Conservation (phyloP, 2,329 filamentous ascomycete genomes). For the Pyrenochaeta sp. region DNA sequence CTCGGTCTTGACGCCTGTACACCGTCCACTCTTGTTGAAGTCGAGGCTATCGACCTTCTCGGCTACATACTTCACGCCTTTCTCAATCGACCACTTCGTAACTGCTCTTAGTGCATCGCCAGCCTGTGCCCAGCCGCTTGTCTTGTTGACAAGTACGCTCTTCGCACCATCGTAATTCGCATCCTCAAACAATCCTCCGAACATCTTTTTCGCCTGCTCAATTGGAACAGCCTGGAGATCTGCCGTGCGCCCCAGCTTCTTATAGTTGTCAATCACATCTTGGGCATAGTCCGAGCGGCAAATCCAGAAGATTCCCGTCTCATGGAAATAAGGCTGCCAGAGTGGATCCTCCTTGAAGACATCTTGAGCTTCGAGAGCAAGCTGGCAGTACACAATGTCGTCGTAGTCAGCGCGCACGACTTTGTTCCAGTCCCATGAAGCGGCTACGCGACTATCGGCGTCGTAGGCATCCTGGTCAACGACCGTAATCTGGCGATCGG, state of each 20-base stretch:
- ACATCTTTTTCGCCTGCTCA: constrained; percentile 64
- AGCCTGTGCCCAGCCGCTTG: constrained; percentile 70
- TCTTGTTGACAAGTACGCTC: constrained; percentile 68
- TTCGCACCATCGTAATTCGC: constrained; percentile 68
- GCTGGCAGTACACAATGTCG: constrained; percentile 68
- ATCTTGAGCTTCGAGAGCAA: constrained; percentile 72
- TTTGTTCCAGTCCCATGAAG: constrained; percentile 79
- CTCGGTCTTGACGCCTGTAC: constrained; percentile 46
- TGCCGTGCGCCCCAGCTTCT: constrained; percentile 57
- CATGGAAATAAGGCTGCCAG: constrained; percentile 62
- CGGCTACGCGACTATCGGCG: constrained; percentile 57
- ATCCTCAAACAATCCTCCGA: constrained; percentile 66
- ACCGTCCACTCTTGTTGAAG: constrained; percentile 58
- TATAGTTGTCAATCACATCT: constrained; percentile 60
- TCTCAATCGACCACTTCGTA: constrained; percentile 60
- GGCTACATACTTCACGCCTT: constrained; percentile 67
- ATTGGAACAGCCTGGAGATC: constrained; percentile 56
- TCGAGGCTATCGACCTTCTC: constrained; percentile 60
- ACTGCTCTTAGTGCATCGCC: constrained; percentile 65
- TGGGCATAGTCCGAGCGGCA: constrained; percentile 55
- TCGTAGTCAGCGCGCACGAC: constrained; percentile 75
- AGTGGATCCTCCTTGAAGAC: constrained; percentile 67
- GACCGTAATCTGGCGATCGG: constrained; percentile 51
- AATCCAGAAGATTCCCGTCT: constrained; percentile 60
- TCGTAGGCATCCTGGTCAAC: constrained; percentile 49